Evolutionary conservation across 2,329 filamentous ascomycete genomes (phyloP).

Genomic region (Calonectria fujianensis): DNA sequence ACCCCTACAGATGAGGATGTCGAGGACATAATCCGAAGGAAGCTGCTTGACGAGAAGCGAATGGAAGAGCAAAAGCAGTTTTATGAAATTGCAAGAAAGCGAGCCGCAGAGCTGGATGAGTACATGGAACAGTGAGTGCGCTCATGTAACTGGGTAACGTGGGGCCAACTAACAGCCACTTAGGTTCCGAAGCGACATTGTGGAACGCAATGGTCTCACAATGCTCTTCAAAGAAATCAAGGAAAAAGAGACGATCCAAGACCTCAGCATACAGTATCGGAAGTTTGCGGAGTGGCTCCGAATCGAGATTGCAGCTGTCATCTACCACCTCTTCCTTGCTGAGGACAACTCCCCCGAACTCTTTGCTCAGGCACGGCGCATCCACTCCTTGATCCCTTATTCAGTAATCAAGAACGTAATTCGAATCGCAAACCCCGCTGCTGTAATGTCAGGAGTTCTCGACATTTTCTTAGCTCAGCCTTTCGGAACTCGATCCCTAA

Average conservation of each 20-base stretch:
- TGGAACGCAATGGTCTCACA: constrained; percentile 88
- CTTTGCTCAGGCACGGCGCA: constrained; percentile 94
- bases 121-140: constrained; percentile 92
- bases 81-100: constrained; percentile 94
- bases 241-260: constrained; percentile 89
- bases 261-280: constrained; percentile 95
- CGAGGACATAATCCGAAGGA: constrained; percentile 86
- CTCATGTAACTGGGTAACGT: background rate
- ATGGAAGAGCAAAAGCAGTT: constrained; percentile 95
- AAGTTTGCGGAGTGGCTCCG: constrained; percentile 99
- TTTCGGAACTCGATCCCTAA: constrained; percentile 90
- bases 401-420: constrained; percentile 97
- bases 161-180: constrained; percentile 45
- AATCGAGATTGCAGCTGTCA: constrained; percentile 96
- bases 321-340: constrained; percentile 97
- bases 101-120: constrained; percentile 93
- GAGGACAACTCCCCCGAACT: constrained; percentile 98
- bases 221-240: constrained; percentile 95
- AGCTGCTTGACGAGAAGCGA: constrained; percentile 88
- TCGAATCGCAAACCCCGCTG: constrained; percentile 94
- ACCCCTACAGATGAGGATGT: constrained; percentile 87
- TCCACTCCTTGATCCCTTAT: constrained; percentile 96
- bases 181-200: constrained; percentile 79
- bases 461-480: constrained; percentile 97
- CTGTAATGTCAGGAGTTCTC: constrained; percentile 96